phyloP scores from a whole-genome alignment of 2,329 filamentous ascomycete species.

The Geosmithia putterillii region DNA sequence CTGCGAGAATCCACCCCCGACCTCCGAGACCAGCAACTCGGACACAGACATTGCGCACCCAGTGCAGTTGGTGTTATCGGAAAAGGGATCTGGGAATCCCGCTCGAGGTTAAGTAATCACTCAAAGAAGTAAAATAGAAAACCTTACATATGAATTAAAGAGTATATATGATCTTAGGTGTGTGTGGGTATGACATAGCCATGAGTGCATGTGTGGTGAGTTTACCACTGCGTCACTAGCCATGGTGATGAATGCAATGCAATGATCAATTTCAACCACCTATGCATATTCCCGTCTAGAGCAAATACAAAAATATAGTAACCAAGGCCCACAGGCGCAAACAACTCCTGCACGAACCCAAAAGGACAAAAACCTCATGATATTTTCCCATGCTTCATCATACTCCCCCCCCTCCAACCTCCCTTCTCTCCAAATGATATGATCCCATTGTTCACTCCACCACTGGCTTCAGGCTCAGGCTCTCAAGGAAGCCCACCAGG shows the following conservation, averaged over 20 bases:
- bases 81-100: not conserved
- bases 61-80: no score
- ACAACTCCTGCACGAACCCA: not conserved
- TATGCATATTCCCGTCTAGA: not conserved
- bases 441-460: conserved; percentile 35
- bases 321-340: not conserved
- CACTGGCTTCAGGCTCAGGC: conserved; percentile 81
- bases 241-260: not conserved
- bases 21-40: not conserved
- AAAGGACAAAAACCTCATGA: not conserved
- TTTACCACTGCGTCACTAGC: no score
- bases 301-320: not conserved
- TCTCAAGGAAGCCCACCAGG: conserved; percentile 78
- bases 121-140: not conserved
- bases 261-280: not conserved
- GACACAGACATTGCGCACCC: not conserved
- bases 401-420: not conserved
- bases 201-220: no score
- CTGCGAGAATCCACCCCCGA: not conserved
- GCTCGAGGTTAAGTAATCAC: not conserved
- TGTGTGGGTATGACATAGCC: no score
- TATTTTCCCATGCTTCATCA: not conserved
- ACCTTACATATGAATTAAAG: not conserved
- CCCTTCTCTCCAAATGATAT: no score
- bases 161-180: not conserved